Base-by-base conservation (phyloP, 371 early-diverging fungal species). In the Capillidium heterosporum region DNA sequence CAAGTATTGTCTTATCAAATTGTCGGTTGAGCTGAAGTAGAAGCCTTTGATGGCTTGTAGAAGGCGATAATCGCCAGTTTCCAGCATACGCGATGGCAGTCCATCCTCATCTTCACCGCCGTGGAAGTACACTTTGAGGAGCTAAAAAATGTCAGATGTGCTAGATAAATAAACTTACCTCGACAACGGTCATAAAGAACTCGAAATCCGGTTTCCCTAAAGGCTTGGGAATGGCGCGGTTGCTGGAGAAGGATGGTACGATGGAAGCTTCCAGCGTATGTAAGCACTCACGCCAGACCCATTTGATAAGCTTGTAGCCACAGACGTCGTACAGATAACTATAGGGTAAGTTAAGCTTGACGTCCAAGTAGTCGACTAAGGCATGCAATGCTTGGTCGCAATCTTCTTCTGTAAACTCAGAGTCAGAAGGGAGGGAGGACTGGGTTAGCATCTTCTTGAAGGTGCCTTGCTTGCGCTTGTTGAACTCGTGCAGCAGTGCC, bases 221-320 rank as follows among this genome's bases (percentile, higher is more conserved):
- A 13, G 82, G 75, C 56, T 78, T 76, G 61, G 62, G 66, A 28
- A 71, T 76, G 29, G 76, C 76, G 32, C 69, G 66, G 26, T 70
- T 68, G 28, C 66, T 91, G 57, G 75, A 87, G 32, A 89, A 75
- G 0, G 88, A 88, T 0, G 94, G 92, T 42, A 93, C 67, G 46
- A 92, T 61, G 0, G 85, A 65, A 39, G 69, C 67, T 65, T 91
- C 89, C 41, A 90, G 61, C 0, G 81, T 67, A 13, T 70, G 58
- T n/a, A 92, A 66, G 8, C 81, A 77, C 54, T 91, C 93, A 60
- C 79, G 78, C 95, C 95, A 95, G 11, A 87, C 76, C 58, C 76
- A 77, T 29, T 74, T 66, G 40, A 93, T 78, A 10, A 92, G 84
- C 60, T 83, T 73, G 32, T 82, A 80, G 64, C 89, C 85, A 57